phyloP scores from a whole-genome alignment of 768 basidiomycete genomes.

The Lentinula edodes region DNA sequence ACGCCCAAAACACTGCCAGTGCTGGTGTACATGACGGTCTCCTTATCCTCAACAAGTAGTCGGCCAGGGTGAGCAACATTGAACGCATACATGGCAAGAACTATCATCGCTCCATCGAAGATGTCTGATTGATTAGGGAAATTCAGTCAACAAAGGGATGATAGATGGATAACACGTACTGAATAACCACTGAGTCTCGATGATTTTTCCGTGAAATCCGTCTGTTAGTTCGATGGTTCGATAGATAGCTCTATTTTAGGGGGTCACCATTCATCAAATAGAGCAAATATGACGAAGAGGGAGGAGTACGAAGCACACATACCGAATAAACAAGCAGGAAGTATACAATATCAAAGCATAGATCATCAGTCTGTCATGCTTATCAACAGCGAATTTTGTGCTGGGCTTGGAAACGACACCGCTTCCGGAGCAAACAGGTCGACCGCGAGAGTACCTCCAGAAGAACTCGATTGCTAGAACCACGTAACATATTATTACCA shows the following conservation, averaged over 20 bases:
- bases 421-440: background rate
- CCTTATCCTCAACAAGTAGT: background rate
- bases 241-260: background rate
- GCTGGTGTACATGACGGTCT: background rate
- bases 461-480: background rate
- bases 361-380: background rate
- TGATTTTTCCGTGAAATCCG: background rate
- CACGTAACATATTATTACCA: background rate
- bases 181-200: constrained; percentile 2
- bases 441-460: background rate
- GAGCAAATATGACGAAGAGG: too few species aligned
- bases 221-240: background rate
- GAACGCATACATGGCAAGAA: constrained; percentile 11
- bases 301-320: background rate
- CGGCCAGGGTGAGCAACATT: constrained; percentile 13
- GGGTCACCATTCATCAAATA: too few species aligned
- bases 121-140: constrained; percentile 6
- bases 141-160: background rate
- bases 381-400: background rate
- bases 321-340: background rate
- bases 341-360: background rate
- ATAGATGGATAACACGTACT: background rate
- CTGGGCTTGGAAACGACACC: background rate
- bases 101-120: constrained; percentile 12
- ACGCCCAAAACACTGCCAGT: too few species aligned